Evolutionary conservation across 225 moss, liverwort and hornwort genomes (phyloP), one percentile per base, ranked within the genome.

Genomic region (Pleurozium schreberi): DNA sequence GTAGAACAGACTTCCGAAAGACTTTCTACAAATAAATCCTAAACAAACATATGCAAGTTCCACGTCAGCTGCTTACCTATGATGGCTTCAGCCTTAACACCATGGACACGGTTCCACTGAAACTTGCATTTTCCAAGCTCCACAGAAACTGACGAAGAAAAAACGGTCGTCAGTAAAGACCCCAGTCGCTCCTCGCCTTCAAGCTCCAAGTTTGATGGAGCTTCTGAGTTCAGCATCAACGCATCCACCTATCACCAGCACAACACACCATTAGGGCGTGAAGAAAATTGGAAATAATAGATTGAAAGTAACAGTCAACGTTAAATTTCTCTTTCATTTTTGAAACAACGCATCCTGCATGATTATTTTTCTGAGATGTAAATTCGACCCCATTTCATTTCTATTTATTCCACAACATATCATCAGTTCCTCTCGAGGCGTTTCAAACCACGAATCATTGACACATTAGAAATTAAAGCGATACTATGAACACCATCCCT

Each of bases 151-250:
- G 67, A 27, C 18, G 58, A 43, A 75, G 59, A 57, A 84, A 90
- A 69, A 90, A 83, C 85, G 36, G 83, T 78, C 25, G 77, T 45
- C 84, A 94, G 60, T 59, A 81, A 91, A 12, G 91, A 87, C 45
- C 91, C 94, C 21, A 94, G 88, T 10, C 91, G 88, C 91, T 94
- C 94, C 89, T 93, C 94, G 23, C 94, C 94, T 84, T 91, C 80
- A 80, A 94, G 73, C 65, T 93, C 93, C 43, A 89, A 84, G 27
- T 65, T 63, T 19, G 82, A 79, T 34, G 89, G 61, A 42, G 27
- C 63, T 79, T 90, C 88, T 76, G 90, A 73, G 75, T 81, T 82
- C 86, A 47, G 42, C 80, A 23, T 90, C 90, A 88, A 80, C 85
- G 87, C 80, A 45, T 91, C 93, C 93, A 94, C 88, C 94, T 94